A percentile compares a stretch with the other conserved stretches of the same genome.
These are phyloP conservation scores for Populus trichocarpa DNA, from an alignment of 441 rosid species.

Conservation along the genomic window DNA sequence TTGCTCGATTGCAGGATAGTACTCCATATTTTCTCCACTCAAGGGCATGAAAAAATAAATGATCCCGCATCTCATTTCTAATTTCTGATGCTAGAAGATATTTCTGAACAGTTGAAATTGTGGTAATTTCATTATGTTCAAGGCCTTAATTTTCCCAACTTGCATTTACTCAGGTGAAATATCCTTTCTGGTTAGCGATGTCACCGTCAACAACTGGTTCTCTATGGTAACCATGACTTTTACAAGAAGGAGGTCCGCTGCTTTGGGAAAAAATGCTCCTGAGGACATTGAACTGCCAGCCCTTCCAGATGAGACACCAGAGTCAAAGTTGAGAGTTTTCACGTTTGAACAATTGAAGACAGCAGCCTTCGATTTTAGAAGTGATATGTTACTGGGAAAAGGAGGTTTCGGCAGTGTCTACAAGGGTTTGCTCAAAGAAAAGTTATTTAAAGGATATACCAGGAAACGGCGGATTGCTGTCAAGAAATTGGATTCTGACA, in stretches of 20 bases:
- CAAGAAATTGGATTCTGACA: conserved; percentile 35
- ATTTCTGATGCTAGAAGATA: not conserved
- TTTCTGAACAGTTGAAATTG: not conserved
- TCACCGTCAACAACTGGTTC: not conserved
- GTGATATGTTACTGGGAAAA: conserved; percentile 61
- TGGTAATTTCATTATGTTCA: not conserved
- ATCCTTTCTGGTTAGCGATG: not conserved
- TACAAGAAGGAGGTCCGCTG: not conserved
- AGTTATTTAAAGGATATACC: conserved; percentile 31
- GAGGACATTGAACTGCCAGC: not conserved
- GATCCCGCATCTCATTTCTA: not conserved
- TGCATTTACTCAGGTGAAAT: not conserved
- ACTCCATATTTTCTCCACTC: not conserved
- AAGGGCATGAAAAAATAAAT: not conserved
- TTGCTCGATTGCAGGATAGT: not conserved
- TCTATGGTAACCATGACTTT: not conserved
- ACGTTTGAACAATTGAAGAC: not conserved
- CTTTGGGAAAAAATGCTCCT: not conserved
- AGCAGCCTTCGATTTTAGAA: not conserved
- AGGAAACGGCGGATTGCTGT: conserved; percentile 58
- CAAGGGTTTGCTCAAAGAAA: not conserved
- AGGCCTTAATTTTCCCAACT: not conserved
- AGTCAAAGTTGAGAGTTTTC: not conserved
- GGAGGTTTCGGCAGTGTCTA: conserved; percentile 73
- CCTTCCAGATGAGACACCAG: not conserved